A percentile compares a stretch with the other conserved stretches of the same genome.
Conservation (phyloP, 2,329 filamentous ascomycete genomes). For the Ramularia endophylla region DNA sequence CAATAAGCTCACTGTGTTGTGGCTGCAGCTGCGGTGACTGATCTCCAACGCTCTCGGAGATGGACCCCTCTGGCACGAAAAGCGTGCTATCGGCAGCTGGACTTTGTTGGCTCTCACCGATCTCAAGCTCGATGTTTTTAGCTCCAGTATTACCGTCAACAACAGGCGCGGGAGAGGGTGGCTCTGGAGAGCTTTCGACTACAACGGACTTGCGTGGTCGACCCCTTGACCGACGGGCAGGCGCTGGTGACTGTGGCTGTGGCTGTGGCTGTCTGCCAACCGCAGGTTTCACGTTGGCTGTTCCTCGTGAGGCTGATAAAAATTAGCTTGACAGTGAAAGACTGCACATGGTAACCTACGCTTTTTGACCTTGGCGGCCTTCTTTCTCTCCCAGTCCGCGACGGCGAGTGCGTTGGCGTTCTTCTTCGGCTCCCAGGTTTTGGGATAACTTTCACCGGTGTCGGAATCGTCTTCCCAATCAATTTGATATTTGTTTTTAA, state of each 20-base stretch:
- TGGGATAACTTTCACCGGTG: conserved; percentile 44
- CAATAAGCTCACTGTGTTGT: conserved; percentile 1
- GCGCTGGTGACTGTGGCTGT: not conserved
- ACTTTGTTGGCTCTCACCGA: conserved; percentile 20
- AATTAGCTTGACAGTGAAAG: too few species aligned
- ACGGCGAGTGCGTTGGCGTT: conserved; percentile 33
- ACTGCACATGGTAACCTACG: too few species aligned
- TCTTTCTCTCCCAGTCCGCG: conserved; percentile 31
- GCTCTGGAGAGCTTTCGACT: conserved; percentile 20
- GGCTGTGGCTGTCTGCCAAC: not conserved
- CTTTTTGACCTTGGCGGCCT: conserved; percentile 12
- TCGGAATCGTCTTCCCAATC: conserved; percentile 52
- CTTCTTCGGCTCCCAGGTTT: conserved; percentile 47
- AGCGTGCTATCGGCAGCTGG: not conserved
- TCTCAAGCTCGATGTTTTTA: conserved; percentile 16
- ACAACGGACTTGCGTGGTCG: conserved; percentile 2
- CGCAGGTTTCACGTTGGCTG: too few species aligned
- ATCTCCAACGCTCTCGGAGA: too few species aligned
- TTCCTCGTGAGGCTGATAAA: too few species aligned
- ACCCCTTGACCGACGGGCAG: too few species aligned
- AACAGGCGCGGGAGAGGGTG: not conserved
- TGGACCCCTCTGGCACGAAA: too few species aligned
- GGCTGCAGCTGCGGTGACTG: too few species aligned
- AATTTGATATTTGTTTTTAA: conserved; percentile 43
- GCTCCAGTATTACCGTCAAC: not conserved